Evolutionary conservation across 345 rosid genomes (phyloP).

Genomic region (Salix viminalis): DNA sequence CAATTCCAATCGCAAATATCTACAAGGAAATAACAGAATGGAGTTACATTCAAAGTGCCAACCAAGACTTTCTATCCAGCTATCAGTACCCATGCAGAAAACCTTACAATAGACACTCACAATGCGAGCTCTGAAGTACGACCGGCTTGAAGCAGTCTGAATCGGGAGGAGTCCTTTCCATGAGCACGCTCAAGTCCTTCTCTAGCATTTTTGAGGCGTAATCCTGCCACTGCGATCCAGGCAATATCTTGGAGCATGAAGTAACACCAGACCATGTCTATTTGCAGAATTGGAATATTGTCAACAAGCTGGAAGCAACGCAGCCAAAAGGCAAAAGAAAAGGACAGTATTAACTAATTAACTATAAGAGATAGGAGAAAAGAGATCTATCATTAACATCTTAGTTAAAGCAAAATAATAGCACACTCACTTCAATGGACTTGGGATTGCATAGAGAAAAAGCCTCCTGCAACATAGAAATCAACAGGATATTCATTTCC

Average conservation of each 20-base stretch:
- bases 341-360: background rate
- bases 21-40: conserved; percentile 19
- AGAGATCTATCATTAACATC: background rate
- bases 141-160: conserved; percentile 80
- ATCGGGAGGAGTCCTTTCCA: conserved; percentile 82
- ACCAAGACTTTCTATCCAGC: conserved; percentile 3
- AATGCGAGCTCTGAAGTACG: conserved; percentile 69
- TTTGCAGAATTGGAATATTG: conserved; percentile 84
- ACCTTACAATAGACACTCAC: conserved; percentile 37
- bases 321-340: background rate
- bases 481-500: conserved; percentile 6
- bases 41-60: conserved; percentile 5
- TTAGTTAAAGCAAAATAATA: conserved; percentile 9
- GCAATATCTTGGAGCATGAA: conserved; percentile 85
- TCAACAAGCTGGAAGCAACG: conserved; percentile 62
- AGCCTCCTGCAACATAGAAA: conserved; percentile 55
- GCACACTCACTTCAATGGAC: conserved; percentile 59
- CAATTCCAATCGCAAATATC: conserved; percentile 82
- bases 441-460: conserved; percentile 82
- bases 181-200: conserved; percentile 85
- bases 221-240: conserved; percentile 80
- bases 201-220: conserved; percentile 77
- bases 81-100: background rate
- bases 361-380: background rate
- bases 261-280: conserved; percentile 98